These are phyloP conservation scores for Rosellinia necatrix DNA, from an alignment of 2,329 filamentous ascomycete species.

Conservation along the genomic window DNA sequence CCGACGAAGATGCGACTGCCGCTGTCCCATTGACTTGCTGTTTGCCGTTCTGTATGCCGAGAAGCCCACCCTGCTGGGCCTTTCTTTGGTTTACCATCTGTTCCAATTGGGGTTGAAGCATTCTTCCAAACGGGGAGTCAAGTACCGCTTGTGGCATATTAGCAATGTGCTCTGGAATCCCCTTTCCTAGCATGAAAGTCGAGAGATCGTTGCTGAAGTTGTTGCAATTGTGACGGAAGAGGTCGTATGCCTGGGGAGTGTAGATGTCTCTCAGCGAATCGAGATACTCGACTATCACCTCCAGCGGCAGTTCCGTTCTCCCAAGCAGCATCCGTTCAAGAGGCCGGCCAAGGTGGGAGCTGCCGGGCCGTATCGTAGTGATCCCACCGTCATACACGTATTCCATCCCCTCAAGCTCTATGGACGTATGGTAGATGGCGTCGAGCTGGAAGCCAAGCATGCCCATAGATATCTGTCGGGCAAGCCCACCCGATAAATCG, in stretches of 20 bases:
- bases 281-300: slow-evolving; percentile 85
- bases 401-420: slow-evolving; percentile 82
- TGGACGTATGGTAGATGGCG: slow-evolving; percentile 92
- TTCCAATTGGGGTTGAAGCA: slow-evolving; percentile 75
- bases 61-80: slow-evolving; percentile 54
- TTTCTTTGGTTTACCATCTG: slow-evolving; percentile 56
- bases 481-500: slow-evolving; percentile 70
- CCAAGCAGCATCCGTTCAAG: slow-evolving; percentile 78
- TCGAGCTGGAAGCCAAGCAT: slow-evolving; percentile 70
- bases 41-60: slow-evolving; percentile 53
- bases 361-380: slow-evolving; percentile 77
- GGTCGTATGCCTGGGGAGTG: slow-evolving; percentile 82
- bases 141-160: slow-evolving; percentile 85
- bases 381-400: slow-evolving; percentile 91
- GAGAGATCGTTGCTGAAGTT: slow-evolving; percentile 94
- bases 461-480: slow-evolving; percentile 59
- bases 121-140: slow-evolving; percentile 83
- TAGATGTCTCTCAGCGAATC: slow-evolving; percentile 83
- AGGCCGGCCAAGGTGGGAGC: slow-evolving; percentile 84
- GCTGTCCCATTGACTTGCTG: slow-evolving; percentile 28
- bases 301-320: slow-evolving; percentile 75
- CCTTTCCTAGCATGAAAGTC: slow-evolving; percentile 85
- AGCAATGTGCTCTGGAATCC: slow-evolving; percentile 85
- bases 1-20: slow-evolving; percentile 26
- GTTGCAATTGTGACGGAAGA: slow-evolving; percentile 94